These are phyloP conservation scores for Citrus reticulata DNA, from an alignment of 345 rosid genomes.

Conservation along the genomic window DNA sequence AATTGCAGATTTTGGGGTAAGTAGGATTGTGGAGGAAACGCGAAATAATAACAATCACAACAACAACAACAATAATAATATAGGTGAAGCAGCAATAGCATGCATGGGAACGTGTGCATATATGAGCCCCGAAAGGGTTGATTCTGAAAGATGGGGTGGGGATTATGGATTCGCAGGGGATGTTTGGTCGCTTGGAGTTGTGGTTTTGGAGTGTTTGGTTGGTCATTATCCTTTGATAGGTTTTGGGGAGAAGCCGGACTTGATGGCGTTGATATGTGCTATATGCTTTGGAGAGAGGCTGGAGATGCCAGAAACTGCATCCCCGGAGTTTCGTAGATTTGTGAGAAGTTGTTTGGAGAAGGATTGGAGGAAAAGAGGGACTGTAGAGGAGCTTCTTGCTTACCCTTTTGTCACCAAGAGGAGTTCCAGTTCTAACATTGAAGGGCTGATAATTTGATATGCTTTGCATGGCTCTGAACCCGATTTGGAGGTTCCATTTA, in stretches of 20 bases:
- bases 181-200: conserved; percentile 66
- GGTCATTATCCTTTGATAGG: conserved; percentile 61
- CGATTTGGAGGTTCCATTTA: not conserved
- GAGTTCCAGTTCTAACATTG: not conserved
- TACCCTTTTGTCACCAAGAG: conserved; percentile 45
- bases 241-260: conserved; percentile 51
- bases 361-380: conserved; percentile 58
- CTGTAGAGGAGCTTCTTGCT: conserved; percentile 48
- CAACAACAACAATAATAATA: too few species aligned
- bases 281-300: conserved; percentile 46
- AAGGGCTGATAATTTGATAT: not conserved
- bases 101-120: conserved; percentile 63
- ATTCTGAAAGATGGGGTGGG: conserved; percentile 50
- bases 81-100: not conserved
- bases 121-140: conserved; percentile 71
- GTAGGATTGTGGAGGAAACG: conserved; percentile 30
- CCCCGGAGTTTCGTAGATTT: conserved; percentile 41
- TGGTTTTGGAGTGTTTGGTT: conserved; percentile 51
- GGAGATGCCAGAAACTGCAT: conserved; percentile 45
- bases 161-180: conserved; percentile 50
- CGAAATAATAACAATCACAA: not conserved
- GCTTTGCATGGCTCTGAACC: not conserved
- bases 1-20: conserved; percentile 72
- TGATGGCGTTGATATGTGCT: conserved; percentile 54
- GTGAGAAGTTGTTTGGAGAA: conserved; percentile 56